These are phyloP conservation scores for Aspergillus sojae DNA, from an alignment of 2,329 filamentous ascomycete species.

Conservation along the genomic window DNA sequence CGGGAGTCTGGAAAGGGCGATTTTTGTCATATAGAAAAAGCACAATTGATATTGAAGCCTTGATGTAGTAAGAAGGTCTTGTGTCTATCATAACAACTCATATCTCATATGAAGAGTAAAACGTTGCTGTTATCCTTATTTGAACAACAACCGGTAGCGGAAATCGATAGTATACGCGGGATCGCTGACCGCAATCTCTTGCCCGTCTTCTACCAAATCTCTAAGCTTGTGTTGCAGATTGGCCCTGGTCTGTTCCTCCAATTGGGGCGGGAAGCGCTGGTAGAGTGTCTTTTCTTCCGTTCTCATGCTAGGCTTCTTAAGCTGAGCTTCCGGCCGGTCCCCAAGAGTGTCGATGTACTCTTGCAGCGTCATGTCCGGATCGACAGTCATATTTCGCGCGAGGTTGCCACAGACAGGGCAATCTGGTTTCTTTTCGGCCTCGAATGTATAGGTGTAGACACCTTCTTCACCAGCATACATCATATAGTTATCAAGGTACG, in stretches of 20 bases:
- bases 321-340: slow-evolving; percentile 81
- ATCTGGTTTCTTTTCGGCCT: slow-evolving; percentile 90
- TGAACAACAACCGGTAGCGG: slow-evolving; percentile 60
- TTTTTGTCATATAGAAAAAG: slow-evolving; percentile 31
- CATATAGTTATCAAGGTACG: slow-evolving; percentile 92
- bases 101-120: slow-evolving; percentile 18
- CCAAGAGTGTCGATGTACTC: slow-evolving; percentile 85
- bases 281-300: slow-evolving; percentile 83
- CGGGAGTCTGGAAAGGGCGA: slow-evolving; percentile 35
- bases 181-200: slow-evolving; percentile 91
- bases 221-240: slow-evolving; percentile 78
- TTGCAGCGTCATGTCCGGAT: slow-evolving; percentile 71
- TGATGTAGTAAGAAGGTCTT: slow-evolving; percentile 15
- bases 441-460: slow-evolving; percentile 97
- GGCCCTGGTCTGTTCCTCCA: slow-evolving; percentile 81
- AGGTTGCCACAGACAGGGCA: slow-evolving; percentile 91
- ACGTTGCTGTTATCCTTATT: slow-evolving; percentile 14
- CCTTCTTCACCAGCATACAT: slow-evolving; percentile 97
- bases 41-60: slow-evolving; percentile 25
- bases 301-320: slow-evolving; percentile 89
- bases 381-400: slow-evolving; percentile 72
- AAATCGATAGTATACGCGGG: slow-evolving; percentile 80
- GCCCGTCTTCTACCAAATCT: slow-evolving; percentile 76
- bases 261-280: slow-evolving; percentile 77
- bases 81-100: slow-evolving; percentile 17